Conservation (phyloP, 495 filamentous ascomycete genomes). For the Xylaria grammica region DNA sequence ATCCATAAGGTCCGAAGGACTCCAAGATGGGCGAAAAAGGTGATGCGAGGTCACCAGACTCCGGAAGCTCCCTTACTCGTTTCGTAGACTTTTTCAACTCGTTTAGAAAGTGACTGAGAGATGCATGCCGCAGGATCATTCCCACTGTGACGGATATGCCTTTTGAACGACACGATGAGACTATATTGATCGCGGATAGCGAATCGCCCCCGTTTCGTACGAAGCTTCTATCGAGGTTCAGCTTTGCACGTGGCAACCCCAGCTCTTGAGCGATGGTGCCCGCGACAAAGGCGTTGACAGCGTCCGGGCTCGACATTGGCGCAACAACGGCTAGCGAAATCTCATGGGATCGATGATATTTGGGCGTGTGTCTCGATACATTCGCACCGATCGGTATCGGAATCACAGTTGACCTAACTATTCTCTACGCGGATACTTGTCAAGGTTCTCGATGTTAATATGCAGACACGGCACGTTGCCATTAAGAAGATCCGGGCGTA, state of each 20-base stretch:
- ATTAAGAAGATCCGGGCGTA: background rate
- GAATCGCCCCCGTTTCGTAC: conserved; percentile 5
- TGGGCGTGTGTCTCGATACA: background rate
- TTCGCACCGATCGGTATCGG: background rate
- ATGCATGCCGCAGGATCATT: background rate
- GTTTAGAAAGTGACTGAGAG: background rate
- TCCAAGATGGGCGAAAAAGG: too few relatives aligned
- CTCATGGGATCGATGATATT: background rate
- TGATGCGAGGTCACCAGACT: too few relatives aligned
- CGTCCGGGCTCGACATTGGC: background rate
- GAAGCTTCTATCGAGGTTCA: background rate
- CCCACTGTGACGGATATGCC: conserved; percentile 2
- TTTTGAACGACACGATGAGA: conserved; percentile 6
- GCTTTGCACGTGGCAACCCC: background rate
- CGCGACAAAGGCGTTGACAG: background rate
- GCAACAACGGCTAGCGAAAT: background rate
- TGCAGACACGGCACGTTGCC: background rate
- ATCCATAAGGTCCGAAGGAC: too few relatives aligned
- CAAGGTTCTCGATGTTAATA: background rate
- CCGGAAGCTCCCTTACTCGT: too few relatives aligned
- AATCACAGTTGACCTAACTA: background rate
- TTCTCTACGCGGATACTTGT: background rate
- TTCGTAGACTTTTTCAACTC: background rate
- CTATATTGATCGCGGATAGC: conserved; percentile 5
- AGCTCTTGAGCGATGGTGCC: conserved; percentile 1